Conservation (phyloP, 257 asterid species). For the Solanum virginianum region DNA sequence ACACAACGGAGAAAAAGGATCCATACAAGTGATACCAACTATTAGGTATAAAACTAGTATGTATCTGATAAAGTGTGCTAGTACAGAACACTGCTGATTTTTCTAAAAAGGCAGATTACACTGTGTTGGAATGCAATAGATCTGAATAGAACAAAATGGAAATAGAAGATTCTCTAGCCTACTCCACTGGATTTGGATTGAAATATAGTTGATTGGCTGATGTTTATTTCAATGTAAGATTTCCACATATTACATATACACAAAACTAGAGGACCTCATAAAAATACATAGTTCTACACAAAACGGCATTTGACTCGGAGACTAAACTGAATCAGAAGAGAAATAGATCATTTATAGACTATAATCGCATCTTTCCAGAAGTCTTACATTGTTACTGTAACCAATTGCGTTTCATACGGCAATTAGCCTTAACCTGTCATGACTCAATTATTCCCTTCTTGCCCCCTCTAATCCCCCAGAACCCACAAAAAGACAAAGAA, state of each 20-base stretch:
- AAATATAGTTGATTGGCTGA: not conserved
- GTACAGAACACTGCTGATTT: not conserved
- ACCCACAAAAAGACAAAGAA: not conserved
- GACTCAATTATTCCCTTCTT: not conserved
- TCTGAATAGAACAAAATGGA: not conserved
- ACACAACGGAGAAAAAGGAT: not conserved
- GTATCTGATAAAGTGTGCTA: not conserved
- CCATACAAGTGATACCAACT: not conserved
- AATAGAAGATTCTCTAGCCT: not conserved
- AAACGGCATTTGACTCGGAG: not conserved
- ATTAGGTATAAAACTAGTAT: not conserved
- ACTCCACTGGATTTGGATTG: not conserved
- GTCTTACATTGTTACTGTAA: not conserved
- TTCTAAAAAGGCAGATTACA: not conserved
- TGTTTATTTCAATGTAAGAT: not conserved
- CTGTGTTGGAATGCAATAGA: not conserved
- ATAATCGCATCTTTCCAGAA: not conserved
- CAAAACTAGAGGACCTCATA: not conserved
- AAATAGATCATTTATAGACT: not conserved
- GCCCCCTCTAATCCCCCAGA: not conserved
- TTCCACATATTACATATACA: not conserved
- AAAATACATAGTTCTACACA: not conserved
- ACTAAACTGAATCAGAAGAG: not conserved
- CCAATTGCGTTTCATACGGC: not conserved
- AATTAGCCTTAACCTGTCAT: not conserved